Conservation (phyloP, 768 basidiomycete genomes). For the Sporobolomyces roseus region DNA sequence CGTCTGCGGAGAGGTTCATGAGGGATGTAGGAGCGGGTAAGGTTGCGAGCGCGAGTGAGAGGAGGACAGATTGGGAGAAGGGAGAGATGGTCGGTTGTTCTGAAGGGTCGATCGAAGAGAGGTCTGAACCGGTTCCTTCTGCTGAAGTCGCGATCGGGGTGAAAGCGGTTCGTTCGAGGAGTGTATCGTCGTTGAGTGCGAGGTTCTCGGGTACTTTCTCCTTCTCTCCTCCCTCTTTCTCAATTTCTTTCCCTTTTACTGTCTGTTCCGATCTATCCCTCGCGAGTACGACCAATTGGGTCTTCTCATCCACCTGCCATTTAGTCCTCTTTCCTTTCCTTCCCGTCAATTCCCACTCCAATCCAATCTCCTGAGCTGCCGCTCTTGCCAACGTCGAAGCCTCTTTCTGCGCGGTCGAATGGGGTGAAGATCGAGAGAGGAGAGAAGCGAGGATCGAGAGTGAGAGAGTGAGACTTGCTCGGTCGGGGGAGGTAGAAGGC, state of each 20-base stretch:
- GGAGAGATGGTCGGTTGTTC: constrained; percentile 83
- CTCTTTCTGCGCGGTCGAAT: constrained; percentile 61
- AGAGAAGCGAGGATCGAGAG: constrained; percentile 69
- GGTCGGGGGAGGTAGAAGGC: constrained; percentile 33
- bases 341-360: constrained; percentile 88
- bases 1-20: constrained; percentile 81
- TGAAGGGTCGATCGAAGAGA: constrained; percentile 62
- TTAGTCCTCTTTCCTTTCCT: constrained; percentile 90
- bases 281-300: constrained; percentile 91
- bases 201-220: constrained; percentile 67
- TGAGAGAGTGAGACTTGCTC: constrained; percentile 63
- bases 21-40: constrained; percentile 56
- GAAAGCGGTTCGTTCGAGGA: constrained; percentile 89
- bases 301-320: constrained; percentile 77
- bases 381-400: constrained; percentile 73
- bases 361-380: constrained; percentile 69
- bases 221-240: neutral
- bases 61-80: constrained; percentile 86
- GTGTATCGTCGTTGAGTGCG: constrained; percentile 86
- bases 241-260: constrained; percentile 33
- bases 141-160: constrained; percentile 53
- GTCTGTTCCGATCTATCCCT: constrained; percentile 60
- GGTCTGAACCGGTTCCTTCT: neutral
- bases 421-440: constrained; percentile 49
- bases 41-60: constrained; percentile 70